Conservation (phyloP, 495 filamentous ascomycete genomes). For the Trichoderma orchidacearum region DNA sequence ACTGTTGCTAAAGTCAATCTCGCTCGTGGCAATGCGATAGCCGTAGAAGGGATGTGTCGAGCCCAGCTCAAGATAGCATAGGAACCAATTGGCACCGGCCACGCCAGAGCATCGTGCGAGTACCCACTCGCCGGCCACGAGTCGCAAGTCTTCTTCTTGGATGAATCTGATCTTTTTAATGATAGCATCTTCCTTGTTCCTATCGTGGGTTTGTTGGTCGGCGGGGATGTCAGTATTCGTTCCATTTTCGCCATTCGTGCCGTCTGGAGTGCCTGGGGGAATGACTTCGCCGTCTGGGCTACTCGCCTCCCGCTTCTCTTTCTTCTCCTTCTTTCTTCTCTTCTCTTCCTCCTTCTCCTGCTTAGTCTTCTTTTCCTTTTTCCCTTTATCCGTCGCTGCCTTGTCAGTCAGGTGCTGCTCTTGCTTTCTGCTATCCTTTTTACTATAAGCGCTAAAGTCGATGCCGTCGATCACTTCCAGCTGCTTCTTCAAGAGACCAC, state of each 20-base stretch:
- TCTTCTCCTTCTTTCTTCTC: background rate
- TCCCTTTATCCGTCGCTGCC: background rate
- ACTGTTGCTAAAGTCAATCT: conserved; percentile 22
- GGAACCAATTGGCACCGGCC: conserved; percentile 30
- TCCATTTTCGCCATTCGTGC: background rate
- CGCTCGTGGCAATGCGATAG: conserved; percentile 20
- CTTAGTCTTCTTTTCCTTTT: background rate
- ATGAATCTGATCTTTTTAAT: conserved; percentile 27
- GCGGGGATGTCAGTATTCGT: background rate
- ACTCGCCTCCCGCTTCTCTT: background rate
- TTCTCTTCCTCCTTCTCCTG: background rate
- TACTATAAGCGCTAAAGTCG: conserved; percentile 9
- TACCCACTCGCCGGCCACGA: conserved; percentile 34
- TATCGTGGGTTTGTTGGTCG: conserved; percentile 2
- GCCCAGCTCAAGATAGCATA: conserved; percentile 30
- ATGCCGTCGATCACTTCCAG: conserved; percentile 21
- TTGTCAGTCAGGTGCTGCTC: conserved; percentile 4
- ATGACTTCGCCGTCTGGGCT: background rate
- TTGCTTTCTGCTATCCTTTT: background rate
- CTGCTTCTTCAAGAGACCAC: conserved; percentile 17
- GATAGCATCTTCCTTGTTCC: conserved; percentile 17
- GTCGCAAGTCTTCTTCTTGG: conserved; percentile 20
- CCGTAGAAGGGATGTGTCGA: conserved; percentile 21
- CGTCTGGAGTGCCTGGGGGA: background rate
- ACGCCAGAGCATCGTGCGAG: conserved; percentile 28